Percentiles rank a stretch among this genome's conserved stretches.
phyloP scores from a whole-genome alignment of 768 basidiomycete species.

The Calocybe indica region DNA sequence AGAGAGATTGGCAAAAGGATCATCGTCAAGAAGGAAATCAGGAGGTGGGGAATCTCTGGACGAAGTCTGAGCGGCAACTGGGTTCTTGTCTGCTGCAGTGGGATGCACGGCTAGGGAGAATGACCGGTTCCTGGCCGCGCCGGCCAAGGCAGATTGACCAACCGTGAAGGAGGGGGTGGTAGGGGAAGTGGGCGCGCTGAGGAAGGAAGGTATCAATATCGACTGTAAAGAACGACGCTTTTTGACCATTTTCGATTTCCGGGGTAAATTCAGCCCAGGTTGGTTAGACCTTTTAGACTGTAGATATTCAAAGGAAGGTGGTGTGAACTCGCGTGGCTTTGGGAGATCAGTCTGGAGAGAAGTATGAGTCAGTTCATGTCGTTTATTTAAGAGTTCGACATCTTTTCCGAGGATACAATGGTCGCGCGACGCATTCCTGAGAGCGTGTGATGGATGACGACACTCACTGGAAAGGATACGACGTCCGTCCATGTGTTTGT shows the following conservation, averaged over 20 bases:
- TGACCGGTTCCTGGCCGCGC: slow-evolving; percentile 16
- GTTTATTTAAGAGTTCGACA: too few relatives aligned
- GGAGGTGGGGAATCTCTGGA: slow-evolving; percentile 28
- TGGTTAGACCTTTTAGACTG: too few relatives aligned
- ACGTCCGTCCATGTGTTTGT: too few relatives aligned
- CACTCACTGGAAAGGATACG: too few relatives aligned
- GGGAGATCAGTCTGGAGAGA: too few relatives aligned
- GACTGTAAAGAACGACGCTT: slow-evolving; percentile 51
- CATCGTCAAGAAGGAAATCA: slow-evolving; percentile 57
- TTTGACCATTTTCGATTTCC: slow-evolving; percentile 31
- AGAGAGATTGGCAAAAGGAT: slow-evolving; percentile 66
- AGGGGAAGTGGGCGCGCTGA: slow-evolving; percentile 25
- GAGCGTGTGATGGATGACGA: too few relatives aligned
- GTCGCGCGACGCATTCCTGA: too few relatives aligned
- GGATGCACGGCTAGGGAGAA: slow-evolving; percentile 16
- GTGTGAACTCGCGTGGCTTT: too few relatives aligned
- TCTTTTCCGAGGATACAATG: too few relatives aligned
- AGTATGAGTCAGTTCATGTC: too few relatives aligned
- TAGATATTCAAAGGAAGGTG: too few relatives aligned
- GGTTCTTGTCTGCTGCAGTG: slow-evolving; percentile 1
- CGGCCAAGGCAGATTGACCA: slow-evolving; percentile 8
- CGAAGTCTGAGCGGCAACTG: background rate
- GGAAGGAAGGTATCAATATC: slow-evolving; percentile 43
- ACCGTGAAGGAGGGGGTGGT: slow-evolving; percentile 15
- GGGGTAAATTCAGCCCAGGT: slow-evolving; percentile 1